Conservation (phyloP, 2,329 filamentous ascomycete species). For the Nemania sp. region DNA sequence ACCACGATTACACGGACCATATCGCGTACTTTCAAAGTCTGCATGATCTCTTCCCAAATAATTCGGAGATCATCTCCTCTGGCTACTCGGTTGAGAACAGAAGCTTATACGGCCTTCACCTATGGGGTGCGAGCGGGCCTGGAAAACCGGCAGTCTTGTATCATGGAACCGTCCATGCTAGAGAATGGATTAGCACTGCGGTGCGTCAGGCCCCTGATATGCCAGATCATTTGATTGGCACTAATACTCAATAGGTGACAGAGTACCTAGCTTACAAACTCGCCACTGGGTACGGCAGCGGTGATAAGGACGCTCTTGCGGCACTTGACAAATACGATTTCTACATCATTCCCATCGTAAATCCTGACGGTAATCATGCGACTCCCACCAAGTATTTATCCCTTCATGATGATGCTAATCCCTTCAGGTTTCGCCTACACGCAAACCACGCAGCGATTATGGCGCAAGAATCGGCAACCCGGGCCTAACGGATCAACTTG, state of each 20-base stretch:
- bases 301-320: slow-evolving; percentile 41
- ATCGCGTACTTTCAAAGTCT: slow-evolving; percentile 49
- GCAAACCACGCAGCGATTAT: slow-evolving; percentile 59
- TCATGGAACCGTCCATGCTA: slow-evolving; percentile 56
- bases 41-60: slow-evolving; percentile 45
- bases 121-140: slow-evolving; percentile 49
- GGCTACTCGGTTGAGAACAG: slow-evolving; percentile 51
- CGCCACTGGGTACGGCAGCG: slow-evolving; percentile 45
- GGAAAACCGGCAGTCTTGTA: slow-evolving; percentile 54
- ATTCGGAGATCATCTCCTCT: slow-evolving; percentile 50
- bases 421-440: slow-evolving; percentile 59
- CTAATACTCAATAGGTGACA: slow-evolving; percentile 33
- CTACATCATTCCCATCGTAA: slow-evolving; percentile 65
- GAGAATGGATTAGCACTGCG: slow-evolving; percentile 58
- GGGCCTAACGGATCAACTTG: slow-evolving; percentile 39
- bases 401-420: neutral
- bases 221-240: neutral
- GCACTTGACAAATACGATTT: slow-evolving; percentile 64
- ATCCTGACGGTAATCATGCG: slow-evolving; percentile 60
- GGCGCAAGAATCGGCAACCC: slow-evolving; percentile 59
- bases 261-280: slow-evolving; percentile 54
- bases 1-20: slow-evolving; percentile 56
- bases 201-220: neutral
- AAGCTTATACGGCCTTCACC: slow-evolving; percentile 60
- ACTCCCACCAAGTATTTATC: neutral